Base-by-base conservation (phyloP, 139 green algal species). In the Tetraselmis striata region DNA sequence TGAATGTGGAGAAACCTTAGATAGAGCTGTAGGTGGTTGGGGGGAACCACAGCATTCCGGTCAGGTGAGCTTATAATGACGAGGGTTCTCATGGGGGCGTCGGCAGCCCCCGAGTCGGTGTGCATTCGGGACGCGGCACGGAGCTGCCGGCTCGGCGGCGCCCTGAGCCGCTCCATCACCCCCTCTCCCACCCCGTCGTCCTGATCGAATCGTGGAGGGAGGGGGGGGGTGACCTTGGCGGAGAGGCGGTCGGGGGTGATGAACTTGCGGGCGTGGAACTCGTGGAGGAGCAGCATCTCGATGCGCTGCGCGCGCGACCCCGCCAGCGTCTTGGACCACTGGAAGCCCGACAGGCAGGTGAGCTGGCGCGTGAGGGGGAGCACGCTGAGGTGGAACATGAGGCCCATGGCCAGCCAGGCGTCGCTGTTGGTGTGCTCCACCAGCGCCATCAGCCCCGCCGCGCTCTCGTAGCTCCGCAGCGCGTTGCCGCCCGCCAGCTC, bases 221-320 rank as follows among this genome's bases (percentile, higher is more conserved):
- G 22, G n/a, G n/a, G n/a, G n/a, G n/a, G n/a, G n/a, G n/a, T n/a
- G n/a, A 80, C 81, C 31, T 85, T 84, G 58, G 67, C 76, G 27
- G 81, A 85, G 23, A 94, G 87, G 90, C 97, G 98, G 90, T 99
- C 97, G 0, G 97, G 97, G 81, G 98, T 86, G 74, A 99, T 88
- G 87, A 96, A 98, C 88, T 99, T 99, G 83, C 94, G 92, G 1
- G 78, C 80, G 80, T 99, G 94, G 88, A 99, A 99, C 90, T 99
- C 97, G 84, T 99, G 97, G 81, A 98, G 92, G 83, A 99, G 92
- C 78, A 99, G 93, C 89, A 94, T 97, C 91, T 99, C 97, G 31
- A 99, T 99, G 84, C 97, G 94, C 90, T 97, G 92, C 25, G 97
- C 96, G 25, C 96, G 91, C 77, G 94, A 88, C n/a, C 94, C 92